phyloP scores from a whole-genome alignment of 1,139 yeast species.

The Candida gigantensis region DNA sequence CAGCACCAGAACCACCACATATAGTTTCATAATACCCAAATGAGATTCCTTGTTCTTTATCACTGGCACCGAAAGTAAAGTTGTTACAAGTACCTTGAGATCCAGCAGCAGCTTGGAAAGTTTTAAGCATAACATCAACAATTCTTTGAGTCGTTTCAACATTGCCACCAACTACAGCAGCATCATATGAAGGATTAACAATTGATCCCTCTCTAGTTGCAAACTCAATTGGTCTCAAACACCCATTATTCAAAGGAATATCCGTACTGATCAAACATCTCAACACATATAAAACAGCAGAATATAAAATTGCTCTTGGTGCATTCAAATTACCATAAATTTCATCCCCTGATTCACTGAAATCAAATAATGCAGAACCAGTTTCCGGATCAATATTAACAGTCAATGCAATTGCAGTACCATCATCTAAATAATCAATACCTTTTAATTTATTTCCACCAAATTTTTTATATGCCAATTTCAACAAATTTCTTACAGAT shows the following conservation, averaged over 20 bases:
- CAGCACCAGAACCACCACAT: constrained; percentile 54
- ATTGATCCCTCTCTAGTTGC: constrained; percentile 69
- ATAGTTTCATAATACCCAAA: constrained; percentile 53
- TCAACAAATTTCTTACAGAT: constrained; percentile 41
- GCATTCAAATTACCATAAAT: constrained; percentile 48
- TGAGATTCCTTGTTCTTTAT: constrained; percentile 34
- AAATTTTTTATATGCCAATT: constrained; percentile 37
- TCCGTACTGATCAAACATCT: constrained; percentile 74
- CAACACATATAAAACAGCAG: constrained; percentile 79
- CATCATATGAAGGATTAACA: constrained; percentile 69
- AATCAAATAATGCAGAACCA: constrained; percentile 45
- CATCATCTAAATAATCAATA: constrained; percentile 45
- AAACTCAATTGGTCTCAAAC: constrained; percentile 68
- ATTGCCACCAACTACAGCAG: constrained; percentile 89
- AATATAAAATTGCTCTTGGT: constrained; percentile 67
- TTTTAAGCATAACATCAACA: constrained; percentile 74
- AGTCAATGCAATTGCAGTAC: constrained; percentile 40
- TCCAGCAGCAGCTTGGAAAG: constrained; percentile 71
- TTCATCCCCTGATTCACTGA: constrained; percentile 44
- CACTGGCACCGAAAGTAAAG: constrained; percentile 49
- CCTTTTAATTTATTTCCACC: constrained; percentile 37
- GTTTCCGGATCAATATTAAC: constrained; percentile 34
- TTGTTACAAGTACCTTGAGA: constrained; percentile 54
- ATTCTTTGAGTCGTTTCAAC: constrained; percentile 86
- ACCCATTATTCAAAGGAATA: constrained; percentile 85